Evolutionary conservation across 2,329 filamentous ascomycete species (phyloP), one percentile per base, ranked within the genome.

Genomic region (Nemania bipapillata): DNA sequence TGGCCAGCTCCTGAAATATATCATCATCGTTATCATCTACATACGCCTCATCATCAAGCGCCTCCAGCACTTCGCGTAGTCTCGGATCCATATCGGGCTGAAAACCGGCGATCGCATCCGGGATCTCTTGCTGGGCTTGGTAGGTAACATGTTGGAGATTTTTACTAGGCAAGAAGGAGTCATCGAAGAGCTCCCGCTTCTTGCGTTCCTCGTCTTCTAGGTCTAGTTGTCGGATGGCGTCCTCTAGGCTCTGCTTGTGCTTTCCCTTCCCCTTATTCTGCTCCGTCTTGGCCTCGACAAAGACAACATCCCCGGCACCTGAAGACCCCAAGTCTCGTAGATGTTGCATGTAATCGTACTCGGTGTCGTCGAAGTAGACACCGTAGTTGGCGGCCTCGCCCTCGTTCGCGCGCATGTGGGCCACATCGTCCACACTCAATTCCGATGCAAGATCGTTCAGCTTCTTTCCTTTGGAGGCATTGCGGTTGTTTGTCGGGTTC

Each of bases 261-360:
- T 92, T 92, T 4, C 85, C 89, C 81, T 94, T 94, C 26, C 82
- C 84, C 80, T 92, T 92, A 72, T 86, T 87, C 63, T 86, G 68
- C 28, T 61, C 69, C 24, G 65, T 63, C 57, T 72, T 86, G n/a
- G 88, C 86, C 74, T 97, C 94, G 45, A 99, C 87, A 77, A 97
- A 98, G 55, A 94, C 90, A 32, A 91, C 89, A 63, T 94, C 91
- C 32, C 92, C 92, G 26, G 88, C 88, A 5, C 87, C 82, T 2
- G 77, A 77, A 2, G 84, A 93, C 50, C 84, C 90, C n/a, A 99
- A 83, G 75, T 98, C 96, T 63, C 94, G 91, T 86, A 99, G 84
- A 81, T 99, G 96, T 81, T 99, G 96, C 96, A 99, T 99, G 83
- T 99, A 99, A 81, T 99, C 96, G 82, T 99, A 99, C 77, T 93